Conservation (phyloP, 2,329 filamentous ascomycete species). For the Tolypocladium capitatum region DNA sequence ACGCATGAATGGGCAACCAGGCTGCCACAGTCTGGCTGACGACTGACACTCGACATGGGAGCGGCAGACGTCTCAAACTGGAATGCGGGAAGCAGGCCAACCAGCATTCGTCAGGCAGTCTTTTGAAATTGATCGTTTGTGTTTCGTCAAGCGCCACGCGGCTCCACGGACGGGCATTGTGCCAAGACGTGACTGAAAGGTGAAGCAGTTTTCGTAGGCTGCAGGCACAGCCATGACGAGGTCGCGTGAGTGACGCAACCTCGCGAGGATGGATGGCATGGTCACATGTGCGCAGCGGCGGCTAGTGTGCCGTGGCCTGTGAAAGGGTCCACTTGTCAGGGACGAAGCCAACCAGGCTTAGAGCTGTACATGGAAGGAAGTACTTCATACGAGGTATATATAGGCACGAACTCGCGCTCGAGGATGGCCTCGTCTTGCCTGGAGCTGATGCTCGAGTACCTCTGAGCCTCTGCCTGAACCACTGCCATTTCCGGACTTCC, state of each 20-base stretch:
- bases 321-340: neutral
- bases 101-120: conserved; percentile 3
- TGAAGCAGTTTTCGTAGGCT: neutral
- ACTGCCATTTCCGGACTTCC: neutral
- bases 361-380: too few relatives aligned
- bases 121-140: conserved; percentile 5
- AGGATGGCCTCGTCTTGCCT: neutral
- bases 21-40: neutral
- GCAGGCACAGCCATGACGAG: neutral
- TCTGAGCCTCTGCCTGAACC: neutral
- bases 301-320: neutral
- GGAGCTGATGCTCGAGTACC: neutral
- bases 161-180: neutral
- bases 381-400: too few relatives aligned
- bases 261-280: neutral
- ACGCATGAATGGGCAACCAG: neutral
- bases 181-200: neutral
- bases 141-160: neutral
- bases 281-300: neutral
- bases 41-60: neutral
- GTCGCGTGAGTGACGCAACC: neutral
- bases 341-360: neutral
- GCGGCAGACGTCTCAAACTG: neutral
- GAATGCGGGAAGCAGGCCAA: neutral
- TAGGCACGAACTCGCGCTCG: neutral